These are phyloP conservation scores for Boletellus emodensis DNA, from an alignment of 768 basidiomycete genomes.

Conservation along the genomic window DNA sequence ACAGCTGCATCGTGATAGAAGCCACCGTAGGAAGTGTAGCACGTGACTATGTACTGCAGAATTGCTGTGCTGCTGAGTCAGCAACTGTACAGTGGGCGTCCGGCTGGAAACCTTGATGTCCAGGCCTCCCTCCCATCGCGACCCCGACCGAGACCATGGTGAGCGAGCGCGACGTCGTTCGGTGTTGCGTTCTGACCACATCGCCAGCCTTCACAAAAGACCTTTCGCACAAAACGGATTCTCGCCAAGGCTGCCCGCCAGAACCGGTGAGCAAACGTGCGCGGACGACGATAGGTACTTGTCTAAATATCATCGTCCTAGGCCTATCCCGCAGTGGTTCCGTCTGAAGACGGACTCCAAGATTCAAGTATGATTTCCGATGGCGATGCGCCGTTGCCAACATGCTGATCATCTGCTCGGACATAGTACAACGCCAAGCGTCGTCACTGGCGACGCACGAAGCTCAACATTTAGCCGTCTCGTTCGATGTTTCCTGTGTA, in stretches of 20 bases:
- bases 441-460: constrained; percentile 98
- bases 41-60: constrained; percentile 7
- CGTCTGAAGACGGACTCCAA: constrained; percentile 94
- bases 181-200: neutral
- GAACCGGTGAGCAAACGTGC: constrained; percentile 68
- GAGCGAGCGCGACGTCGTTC: constrained; percentile 18
- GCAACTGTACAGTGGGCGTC: constrained; percentile 40
- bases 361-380: constrained; percentile 60
- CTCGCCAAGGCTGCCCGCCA: constrained; percentile 94
- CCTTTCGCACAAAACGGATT: constrained; percentile 94
- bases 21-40: neutral
- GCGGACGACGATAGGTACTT: neutral
- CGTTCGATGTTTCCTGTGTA: neutral
- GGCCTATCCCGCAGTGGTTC: constrained; percentile 99
- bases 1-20: constrained; percentile 47
- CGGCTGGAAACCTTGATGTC: constrained; percentile 33
- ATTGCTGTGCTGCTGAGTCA: constrained; percentile 27
- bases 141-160: constrained; percentile 47
- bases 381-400: neutral
- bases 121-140: constrained; percentile 13
- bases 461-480: constrained; percentile 83
- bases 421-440: constrained; percentile 88
- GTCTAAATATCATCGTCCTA: constrained; percentile 27
- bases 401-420: neutral
- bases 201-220: constrained; percentile 94